A percentile compares a stretch with the other conserved stretches of the same genome.
Evolutionary conservation across 1,284 basidiomycete species (phyloP).

Genomic region (Gomphus bonarii): DNA sequence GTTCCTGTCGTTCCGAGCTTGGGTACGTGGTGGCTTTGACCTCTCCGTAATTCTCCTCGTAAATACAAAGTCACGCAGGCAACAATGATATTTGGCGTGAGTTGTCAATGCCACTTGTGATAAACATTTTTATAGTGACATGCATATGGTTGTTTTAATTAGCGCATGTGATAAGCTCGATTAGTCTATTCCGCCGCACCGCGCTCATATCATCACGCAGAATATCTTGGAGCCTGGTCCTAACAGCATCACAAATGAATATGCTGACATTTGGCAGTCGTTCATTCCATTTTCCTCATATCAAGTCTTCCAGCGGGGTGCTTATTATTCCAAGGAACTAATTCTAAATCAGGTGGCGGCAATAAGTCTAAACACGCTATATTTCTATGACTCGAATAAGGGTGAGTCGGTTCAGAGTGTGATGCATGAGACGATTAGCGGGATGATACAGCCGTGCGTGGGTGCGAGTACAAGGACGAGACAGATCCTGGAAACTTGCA

Average conservation of each 20-base stretch:
- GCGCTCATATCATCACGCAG: neutral
- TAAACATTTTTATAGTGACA: neutral
- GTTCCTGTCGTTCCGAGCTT: conserved; percentile 80
- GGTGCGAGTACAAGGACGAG: conserved; percentile 47
- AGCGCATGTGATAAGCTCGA: neutral
- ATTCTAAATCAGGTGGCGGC: conserved; percentile 70
- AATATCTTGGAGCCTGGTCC: conserved; percentile 42
- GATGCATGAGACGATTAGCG: neutral
- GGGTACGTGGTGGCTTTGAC: conserved; percentile 30
- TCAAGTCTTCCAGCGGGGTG: conserved; percentile 77
- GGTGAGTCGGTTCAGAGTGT: conserved; percentile 32
- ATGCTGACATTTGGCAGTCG: conserved; percentile 66
- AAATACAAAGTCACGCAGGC: conserved; percentile 28
- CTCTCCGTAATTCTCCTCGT: neutral
- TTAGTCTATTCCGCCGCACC: neutral
- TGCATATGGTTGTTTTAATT: neutral
- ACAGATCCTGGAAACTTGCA: conserved; percentile 75
- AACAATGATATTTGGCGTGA: conserved; percentile 86
- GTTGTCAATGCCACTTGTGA: conserved; percentile 22
- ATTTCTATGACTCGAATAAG: conserved; percentile 89
- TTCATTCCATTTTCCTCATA: conserved; percentile 78
- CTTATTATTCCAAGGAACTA: conserved; percentile 79
- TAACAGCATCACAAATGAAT: conserved; percentile 70
- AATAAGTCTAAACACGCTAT: conserved; percentile 85
- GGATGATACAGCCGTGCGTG: conserved; percentile 44